These are phyloP conservation scores for Helenozyma rhizophorensis DNA, from an alignment of 805 yeast species.

Conservation along the genomic window DNA sequence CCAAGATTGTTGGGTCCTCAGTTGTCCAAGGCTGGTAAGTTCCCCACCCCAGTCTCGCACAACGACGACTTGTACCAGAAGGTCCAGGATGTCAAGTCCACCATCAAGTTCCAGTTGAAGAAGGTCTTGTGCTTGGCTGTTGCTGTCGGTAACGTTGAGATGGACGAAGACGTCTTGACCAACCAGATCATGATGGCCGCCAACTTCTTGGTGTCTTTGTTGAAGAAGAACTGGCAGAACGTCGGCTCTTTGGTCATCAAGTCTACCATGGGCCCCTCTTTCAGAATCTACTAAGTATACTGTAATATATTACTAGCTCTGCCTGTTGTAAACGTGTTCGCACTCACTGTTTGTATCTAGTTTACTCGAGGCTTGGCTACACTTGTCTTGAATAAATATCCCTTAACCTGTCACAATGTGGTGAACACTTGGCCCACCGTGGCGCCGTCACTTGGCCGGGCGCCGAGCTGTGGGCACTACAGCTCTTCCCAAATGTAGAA, in stretches of 20 bases:
- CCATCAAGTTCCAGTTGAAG: conserved; percentile 99
- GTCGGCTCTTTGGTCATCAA: conserved; percentile 99
- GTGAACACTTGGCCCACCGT: too few species aligned
- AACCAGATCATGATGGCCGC: conserved; percentile 98
- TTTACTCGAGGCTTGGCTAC: too few species aligned
- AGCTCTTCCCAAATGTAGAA: too few species aligned
- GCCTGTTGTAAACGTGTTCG: not conserved
- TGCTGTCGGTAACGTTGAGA: conserved; percentile 99
- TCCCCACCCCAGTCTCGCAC: conserved; percentile 99
- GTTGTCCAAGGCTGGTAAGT: conserved; percentile 99
- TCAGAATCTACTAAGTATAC: conserved; percentile 87
- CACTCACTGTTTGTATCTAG: not conserved
- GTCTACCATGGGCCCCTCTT: conserved; percentile 99
- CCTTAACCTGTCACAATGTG: too few species aligned
- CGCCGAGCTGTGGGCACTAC: too few species aligned
- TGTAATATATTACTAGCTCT: not conserved
- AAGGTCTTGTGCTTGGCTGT: conserved; percentile 99
- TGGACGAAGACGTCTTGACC: conserved; percentile 94
- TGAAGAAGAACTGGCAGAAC: conserved; percentile 99
- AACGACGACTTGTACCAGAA: conserved; percentile 94
- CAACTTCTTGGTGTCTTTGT: conserved; percentile 97
- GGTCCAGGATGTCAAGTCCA: conserved; percentile 96
- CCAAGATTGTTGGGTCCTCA: conserved; percentile 99
- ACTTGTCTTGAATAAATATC: too few species aligned
- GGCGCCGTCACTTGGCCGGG: too few species aligned